These are phyloP conservation scores for Sporothrix protearum DNA, from an alignment of 2,329 filamentous ascomycete species.

Conservation along the genomic window DNA sequence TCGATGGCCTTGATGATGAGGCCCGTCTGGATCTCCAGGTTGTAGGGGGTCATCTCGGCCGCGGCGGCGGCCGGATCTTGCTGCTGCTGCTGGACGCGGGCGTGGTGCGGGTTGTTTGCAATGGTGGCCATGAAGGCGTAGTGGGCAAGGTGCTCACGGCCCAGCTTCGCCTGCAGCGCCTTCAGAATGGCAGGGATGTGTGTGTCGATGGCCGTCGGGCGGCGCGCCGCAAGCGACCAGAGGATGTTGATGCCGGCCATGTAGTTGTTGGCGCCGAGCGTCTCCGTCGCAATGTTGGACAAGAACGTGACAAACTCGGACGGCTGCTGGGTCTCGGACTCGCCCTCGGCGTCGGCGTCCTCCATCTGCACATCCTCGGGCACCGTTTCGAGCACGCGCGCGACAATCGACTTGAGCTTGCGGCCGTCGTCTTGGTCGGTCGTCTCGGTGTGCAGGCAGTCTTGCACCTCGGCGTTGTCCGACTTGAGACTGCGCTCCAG, in stretches of 20 bases:
- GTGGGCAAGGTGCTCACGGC: slow-evolving; percentile 84
- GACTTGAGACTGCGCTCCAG: slow-evolving; percentile 84
- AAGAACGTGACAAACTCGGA: slow-evolving; percentile 85
- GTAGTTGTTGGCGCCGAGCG: slow-evolving; percentile 75
- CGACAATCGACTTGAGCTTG: slow-evolving; percentile 69
- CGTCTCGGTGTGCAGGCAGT: slow-evolving; percentile 76
- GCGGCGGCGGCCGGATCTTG: slow-evolving; percentile 55
- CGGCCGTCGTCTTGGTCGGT: slow-evolving; percentile 66
- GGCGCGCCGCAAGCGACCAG: slow-evolving; percentile 84
- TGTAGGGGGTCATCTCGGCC: slow-evolving; percentile 63
- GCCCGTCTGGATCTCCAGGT: slow-evolving; percentile 82
- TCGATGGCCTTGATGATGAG: slow-evolving; percentile 95
- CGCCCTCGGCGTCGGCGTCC: slow-evolving; percentile 78
- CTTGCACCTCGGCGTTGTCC: slow-evolving; percentile 88
- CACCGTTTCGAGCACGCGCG: slow-evolving; percentile 81
- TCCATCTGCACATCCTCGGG: slow-evolving; percentile 73
- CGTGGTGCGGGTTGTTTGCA: slow-evolving; percentile 33
- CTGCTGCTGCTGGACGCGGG: slow-evolving; percentile 41
- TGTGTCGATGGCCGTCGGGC: slow-evolving; percentile 81
- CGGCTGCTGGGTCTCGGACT: slow-evolving; percentile 67
- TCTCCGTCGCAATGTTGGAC: slow-evolving; percentile 82
- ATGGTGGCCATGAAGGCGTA: slow-evolving; percentile 59
- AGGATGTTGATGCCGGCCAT: slow-evolving; percentile 87
- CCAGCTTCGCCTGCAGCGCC: slow-evolving; percentile 84
- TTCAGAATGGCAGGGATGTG: slow-evolving; percentile 90